Evolutionary conservation across 1,284 basidiomycete genomes (phyloP), one percentile per base, ranked within the genome.

Genomic region (Wolfiporia cocos): DNA sequence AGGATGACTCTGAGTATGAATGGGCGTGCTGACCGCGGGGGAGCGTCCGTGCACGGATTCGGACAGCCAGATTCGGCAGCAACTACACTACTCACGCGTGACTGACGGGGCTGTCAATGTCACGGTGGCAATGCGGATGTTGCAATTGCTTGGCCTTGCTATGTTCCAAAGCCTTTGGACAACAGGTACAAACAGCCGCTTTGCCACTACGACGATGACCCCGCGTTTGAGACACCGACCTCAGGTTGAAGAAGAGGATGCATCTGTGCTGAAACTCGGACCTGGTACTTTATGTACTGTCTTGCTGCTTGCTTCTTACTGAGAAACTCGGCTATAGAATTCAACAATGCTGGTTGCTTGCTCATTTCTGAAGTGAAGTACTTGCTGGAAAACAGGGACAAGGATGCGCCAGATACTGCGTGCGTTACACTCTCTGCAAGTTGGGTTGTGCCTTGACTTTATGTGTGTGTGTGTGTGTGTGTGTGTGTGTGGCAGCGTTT

Each of bases 361-460:
- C 76, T 92, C 51, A 92, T 92, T 50, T 92, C 89, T 1, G 92
- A 95, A 59, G 92, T 94, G 56, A 89, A 90, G 58, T 86, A 92
- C 57, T 69, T 95, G 37, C 71, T 95, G 28, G 89, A 92, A 62
- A 87, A 91, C 60, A 71, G 86, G 47, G 83, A 89, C 61, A 87
- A 86, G 60, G 86, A 86, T 53, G 81, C 86, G 0, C 86, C 86
- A 2, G 86, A 91, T 54, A 90, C 86, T 39, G 78, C 82, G 84
- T 91, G 63, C 43, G 82, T 71, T n/a, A 36, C 22, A 36, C 11
- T 9, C 32, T 9, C 7, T 34, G 14, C 12, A 19, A 34, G 28
- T 9, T 29, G 9, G 28, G 28, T 29, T 29, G 10, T 29, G 9
- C 9, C 28, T 9, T n/a, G 28, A 9, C 28, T 29, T 9, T 3